phyloP scores from a whole-genome alignment of 2,329 filamentous ascomycete genomes.

The Fusarium guadeloupense region DNA sequence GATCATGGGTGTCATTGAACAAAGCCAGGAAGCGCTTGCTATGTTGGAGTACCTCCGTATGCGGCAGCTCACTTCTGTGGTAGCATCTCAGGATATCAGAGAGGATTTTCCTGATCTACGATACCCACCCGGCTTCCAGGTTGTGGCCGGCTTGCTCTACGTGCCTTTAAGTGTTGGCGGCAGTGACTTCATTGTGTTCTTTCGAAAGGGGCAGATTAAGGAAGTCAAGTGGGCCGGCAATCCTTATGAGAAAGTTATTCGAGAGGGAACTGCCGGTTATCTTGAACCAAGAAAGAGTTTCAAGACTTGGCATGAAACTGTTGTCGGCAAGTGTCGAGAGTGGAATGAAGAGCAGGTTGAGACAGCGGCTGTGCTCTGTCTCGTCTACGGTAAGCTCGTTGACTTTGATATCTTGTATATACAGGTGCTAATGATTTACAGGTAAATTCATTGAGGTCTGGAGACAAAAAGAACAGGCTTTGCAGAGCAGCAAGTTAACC shows the following conservation, averaged over 20 bases:
- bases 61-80: conserved; percentile 76
- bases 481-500: conserved; percentile 85
- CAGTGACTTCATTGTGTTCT: conserved; percentile 89
- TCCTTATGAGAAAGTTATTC: conserved; percentile 81
- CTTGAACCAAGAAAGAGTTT: conserved; percentile 84
- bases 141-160: conserved; percentile 81
- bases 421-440: conserved; percentile 24
- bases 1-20: conserved; percentile 76
- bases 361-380: conserved; percentile 84
- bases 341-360: conserved; percentile 92
- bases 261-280: conserved; percentile 76
- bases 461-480: conserved; percentile 86
- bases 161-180: conserved; percentile 82
- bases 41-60: conserved; percentile 86
- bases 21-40: conserved; percentile 83
- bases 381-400: conserved; percentile 76
- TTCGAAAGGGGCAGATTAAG: conserved; percentile 78
- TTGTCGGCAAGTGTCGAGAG: conserved; percentile 83
- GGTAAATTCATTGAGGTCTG: conserved; percentile 89
- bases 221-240: conserved; percentile 89
- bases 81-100: conserved; percentile 79
- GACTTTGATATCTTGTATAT: neutral
- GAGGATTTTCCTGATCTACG: conserved; percentile 83
- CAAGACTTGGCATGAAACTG: conserved; percentile 81
- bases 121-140: conserved; percentile 80